Evolutionary conservation across 2,329 filamentous ascomycete species (phyloP).

Genomic region (Verticillium dahliae): DNA sequence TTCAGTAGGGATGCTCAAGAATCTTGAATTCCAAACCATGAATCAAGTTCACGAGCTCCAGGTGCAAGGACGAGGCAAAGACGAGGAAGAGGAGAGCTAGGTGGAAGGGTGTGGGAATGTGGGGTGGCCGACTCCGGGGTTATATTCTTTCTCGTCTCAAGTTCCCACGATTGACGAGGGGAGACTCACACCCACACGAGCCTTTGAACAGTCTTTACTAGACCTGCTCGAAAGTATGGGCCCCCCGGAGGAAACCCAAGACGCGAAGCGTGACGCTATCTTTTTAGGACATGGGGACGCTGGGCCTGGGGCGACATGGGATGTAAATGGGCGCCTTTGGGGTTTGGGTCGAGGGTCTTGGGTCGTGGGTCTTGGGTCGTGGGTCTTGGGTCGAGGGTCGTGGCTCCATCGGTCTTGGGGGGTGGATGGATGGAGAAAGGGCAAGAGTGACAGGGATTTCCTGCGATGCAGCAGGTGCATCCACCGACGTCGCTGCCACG

Average conservation of each 20-base stretch:
- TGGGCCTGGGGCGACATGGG: neutral
- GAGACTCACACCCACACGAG: neutral
- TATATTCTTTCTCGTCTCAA: neutral
- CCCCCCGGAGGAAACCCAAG: neutral
- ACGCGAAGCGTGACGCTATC: neutral
- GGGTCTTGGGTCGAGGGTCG: neutral
- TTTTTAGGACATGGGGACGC: neutral
- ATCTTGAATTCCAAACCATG: neutral
- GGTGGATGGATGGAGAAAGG: neutral
- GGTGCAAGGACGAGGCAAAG: neutral
- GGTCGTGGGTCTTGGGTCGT: neutral
- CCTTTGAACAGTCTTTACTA: neutral
- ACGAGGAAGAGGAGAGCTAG: neutral
- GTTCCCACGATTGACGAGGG: neutral
- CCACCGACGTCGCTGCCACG: neutral
- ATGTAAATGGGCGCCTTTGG: neutral
- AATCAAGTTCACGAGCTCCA: neutral
- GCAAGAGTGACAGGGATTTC: neutral
- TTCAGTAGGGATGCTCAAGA: neutral
- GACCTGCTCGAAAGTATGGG: neutral
- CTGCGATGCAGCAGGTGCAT: neutral
- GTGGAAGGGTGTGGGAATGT: neutral
- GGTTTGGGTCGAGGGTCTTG: neutral
- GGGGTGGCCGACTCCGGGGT: neutral
- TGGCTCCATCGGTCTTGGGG: neutral